phyloP scores from a whole-genome alignment of 306 rosid species.

The Rubus parviflorus region DNA sequence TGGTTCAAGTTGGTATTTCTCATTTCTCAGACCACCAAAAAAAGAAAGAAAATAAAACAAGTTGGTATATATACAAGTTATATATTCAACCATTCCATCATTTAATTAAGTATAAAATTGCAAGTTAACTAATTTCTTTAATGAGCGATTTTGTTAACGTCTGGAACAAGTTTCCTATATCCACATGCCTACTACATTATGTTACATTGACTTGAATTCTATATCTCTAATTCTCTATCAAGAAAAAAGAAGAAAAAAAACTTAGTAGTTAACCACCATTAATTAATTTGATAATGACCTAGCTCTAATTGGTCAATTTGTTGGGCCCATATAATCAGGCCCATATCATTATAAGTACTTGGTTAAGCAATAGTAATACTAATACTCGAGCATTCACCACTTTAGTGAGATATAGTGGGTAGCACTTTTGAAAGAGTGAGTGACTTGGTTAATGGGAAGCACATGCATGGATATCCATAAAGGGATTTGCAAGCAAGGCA shows the following conservation, averaged over 20 bases:
- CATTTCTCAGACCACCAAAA: background rate
- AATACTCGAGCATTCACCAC: background rate
- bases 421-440: background rate
- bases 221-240: no score
- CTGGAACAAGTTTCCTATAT: background rate
- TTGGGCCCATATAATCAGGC: no score
- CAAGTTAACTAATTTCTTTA: background rate
- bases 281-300: no score
- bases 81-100: background rate
- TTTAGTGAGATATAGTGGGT: background rate
- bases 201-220: no score
- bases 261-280: no score
- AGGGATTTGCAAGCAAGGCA: background rate
- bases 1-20: background rate
- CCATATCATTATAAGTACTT: no score
- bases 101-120: background rate
- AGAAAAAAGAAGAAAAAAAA: background rate
- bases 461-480: background rate
- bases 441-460: background rate
- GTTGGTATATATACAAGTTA: background rate
- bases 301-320: no score
- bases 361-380: no score
- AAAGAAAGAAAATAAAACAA: background rate
- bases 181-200: background rate
- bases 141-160: background rate